Percentiles rank a stretch among this genome's conserved stretches.
Conservation (phyloP, 2,329 filamentous ascomycete genomes). For the Colletotrichum paranaense region DNA sequence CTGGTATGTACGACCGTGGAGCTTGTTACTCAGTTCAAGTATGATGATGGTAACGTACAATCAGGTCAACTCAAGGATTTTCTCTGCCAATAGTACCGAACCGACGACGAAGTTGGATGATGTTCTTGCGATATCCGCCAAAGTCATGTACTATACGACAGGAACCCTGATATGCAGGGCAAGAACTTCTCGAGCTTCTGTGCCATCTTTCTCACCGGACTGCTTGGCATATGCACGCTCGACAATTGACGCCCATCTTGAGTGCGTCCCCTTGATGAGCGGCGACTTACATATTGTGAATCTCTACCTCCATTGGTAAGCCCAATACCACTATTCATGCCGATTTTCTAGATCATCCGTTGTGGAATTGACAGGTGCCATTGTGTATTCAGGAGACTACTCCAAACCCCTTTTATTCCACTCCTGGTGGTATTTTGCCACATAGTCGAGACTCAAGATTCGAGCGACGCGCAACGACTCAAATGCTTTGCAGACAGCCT, state of each 20-base stretch:
- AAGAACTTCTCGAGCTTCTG: not conserved
- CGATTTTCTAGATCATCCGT: too few species aligned
- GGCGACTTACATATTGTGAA: not conserved
- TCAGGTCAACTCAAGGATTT: not conserved
- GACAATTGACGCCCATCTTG: not conserved
- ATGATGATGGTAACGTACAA: not conserved
- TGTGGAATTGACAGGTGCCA: not conserved
- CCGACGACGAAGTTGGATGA: not conserved
- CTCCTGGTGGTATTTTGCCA: constrained; percentile 11
- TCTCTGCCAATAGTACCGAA: not conserved
- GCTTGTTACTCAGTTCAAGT: not conserved
- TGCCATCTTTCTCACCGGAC: not conserved
- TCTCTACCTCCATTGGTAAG: constrained; percentile 13
- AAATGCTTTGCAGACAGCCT: not conserved
- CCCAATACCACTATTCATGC: too few species aligned
- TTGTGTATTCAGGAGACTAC: not conserved
- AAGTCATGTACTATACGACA: constrained; percentile 11
- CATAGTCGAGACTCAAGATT: not conserved
- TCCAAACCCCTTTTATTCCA: constrained; percentile 7
- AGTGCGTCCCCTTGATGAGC: not conserved
- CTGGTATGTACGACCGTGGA: not conserved
- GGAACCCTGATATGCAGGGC: constrained; percentile 15
- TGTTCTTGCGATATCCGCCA: not conserved
- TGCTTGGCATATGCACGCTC: not conserved
- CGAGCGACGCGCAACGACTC: not conserved